Percentiles rank a stretch among this genome's conserved stretches.
These are phyloP conservation scores for Metschnikowia lochheadii DNA, from an alignment of 805 yeast species.

Conservation along the genomic window DNA sequence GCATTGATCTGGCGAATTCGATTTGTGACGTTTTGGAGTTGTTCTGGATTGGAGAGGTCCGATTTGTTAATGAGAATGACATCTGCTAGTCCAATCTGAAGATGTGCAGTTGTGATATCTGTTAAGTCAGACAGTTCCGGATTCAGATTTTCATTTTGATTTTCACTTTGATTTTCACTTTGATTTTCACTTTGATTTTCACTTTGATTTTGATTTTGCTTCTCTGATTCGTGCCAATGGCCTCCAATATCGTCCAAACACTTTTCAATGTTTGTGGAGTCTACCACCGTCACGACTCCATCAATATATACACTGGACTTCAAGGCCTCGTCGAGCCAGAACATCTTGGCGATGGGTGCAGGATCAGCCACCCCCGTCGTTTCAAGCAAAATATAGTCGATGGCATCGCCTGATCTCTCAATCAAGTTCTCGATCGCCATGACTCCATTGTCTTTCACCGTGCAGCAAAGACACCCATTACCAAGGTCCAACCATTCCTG, in stretches of 20 bases:
- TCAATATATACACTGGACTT: slow-evolving; percentile 82
- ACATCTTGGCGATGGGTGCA: slow-evolving; percentile 94
- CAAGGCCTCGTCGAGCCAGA: slow-evolving; percentile 93
- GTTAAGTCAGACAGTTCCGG: slow-evolving; percentile 17
- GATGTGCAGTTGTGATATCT: slow-evolving; percentile 74
- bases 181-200: slow-evolving; percentile 20
- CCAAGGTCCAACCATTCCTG: slow-evolving; percentile 97
- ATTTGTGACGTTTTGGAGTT: slow-evolving; percentile 29
- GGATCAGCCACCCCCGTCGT: slow-evolving; percentile 98
- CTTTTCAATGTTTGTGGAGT: slow-evolving; percentile 58
- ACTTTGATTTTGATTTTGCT: slow-evolving; percentile 19
- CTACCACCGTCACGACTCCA: slow-evolving; percentile 87
- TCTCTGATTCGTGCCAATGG: slow-evolving; percentile 53
- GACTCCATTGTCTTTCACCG: slow-evolving; percentile 93
- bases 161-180: slow-evolving; percentile 18
- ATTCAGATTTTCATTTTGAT: too few species aligned
- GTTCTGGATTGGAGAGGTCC: slow-evolving; percentile 43
- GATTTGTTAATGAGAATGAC: slow-evolving; percentile 72
- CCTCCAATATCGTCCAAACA: slow-evolving; percentile 72
- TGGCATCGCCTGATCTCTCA: slow-evolving; percentile 61
- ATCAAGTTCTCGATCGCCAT: slow-evolving; percentile 87
- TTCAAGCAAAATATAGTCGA: slow-evolving; percentile 88
- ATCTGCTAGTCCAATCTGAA: slow-evolving; percentile 90
- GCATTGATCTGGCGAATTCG: slow-evolving; percentile 57
- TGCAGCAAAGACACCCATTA: slow-evolving; percentile 94